Base-by-base conservation (phyloP, 2,329 filamentous ascomycete genomes). In the Atkinsonella hypoxylon region DNA sequence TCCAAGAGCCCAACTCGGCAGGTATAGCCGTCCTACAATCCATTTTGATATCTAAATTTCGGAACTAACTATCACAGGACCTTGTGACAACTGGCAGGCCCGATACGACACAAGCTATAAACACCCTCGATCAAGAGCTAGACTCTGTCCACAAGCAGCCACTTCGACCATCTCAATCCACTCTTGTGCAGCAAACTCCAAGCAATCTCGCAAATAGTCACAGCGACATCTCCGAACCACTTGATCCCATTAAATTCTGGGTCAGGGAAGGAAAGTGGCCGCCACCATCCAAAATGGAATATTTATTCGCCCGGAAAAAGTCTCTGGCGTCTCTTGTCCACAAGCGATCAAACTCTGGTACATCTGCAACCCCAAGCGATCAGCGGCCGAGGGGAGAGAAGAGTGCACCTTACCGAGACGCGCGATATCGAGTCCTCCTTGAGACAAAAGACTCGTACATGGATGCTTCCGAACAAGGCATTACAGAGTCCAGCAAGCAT, bases 351-450 rank as follows among this genome's bases (percentile, higher is more conserved):
- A 36, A 46, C 22, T 48, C 52, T 46, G 48, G 47, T 36, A 50
- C 40, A 7, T 54, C 47, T 17, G 36, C 40, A 32, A 69, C 64
- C 26, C 60, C 66, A 12, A 70, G 64, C 54, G 65, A 70, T 57
- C 59, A 69, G 57, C 67, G 58, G 60, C 62, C 59, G 51, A 62
- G 63, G 43, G 67, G 67, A 48, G 62, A 59, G 56, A 71, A 69
- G 58, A 69, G 59, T 56, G 56, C 63, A 2, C 61, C 52, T 13
- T 71, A 71, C 50, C 44, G 56, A 52, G 58, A 66, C 15, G 34
- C 34, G 15, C 34, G 34, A 36, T 36, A 36, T 36, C 3, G 9
- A 15, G 3, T 36, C 15, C 34, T 36, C 10, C 34, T 36, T 8
- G 3, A 36, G 34, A 36, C 34, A 12, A 36, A 36, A 15, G 4